Percentiles rank a stretch among this genome's conserved stretches.
These are phyloP conservation scores for Teratosphaeria epicoccoides DNA, from an alignment of 2,329 filamentous ascomycete genomes.

Conservation along the genomic window DNA sequence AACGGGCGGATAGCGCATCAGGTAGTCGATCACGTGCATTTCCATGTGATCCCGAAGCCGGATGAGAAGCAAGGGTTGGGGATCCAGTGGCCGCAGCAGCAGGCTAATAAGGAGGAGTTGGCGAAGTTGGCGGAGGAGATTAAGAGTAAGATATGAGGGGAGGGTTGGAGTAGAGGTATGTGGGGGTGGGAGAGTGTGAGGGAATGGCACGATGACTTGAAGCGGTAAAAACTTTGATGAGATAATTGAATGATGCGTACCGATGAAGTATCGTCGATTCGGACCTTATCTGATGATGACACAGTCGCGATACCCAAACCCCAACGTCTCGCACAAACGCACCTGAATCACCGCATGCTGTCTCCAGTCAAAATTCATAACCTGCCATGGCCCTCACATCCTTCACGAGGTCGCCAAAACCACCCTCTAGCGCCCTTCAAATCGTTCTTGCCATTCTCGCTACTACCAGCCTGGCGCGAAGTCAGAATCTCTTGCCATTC, in stretches of 20 bases:
- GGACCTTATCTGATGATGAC: neutral
- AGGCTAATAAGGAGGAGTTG: conserved; percentile 69
- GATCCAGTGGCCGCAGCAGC: conserved; percentile 67
- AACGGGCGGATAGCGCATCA: conserved; percentile 89
- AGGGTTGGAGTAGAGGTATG: neutral
- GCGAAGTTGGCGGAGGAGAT: conserved; percentile 72
- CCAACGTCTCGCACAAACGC: neutral
- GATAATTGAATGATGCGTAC: neutral
- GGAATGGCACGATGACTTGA: neutral
- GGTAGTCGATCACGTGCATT: conserved; percentile 76
- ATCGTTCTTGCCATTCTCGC: neutral
- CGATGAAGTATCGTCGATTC: neutral
- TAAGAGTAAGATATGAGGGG: conserved; percentile 71
- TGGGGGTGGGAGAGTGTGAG: no score
- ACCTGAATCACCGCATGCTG: neutral
- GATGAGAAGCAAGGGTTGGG: conserved; percentile 69
- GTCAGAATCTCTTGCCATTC: neutral
- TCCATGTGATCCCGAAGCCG: conserved; percentile 97
- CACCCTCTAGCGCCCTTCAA: neutral
- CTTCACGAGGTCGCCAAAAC: neutral
- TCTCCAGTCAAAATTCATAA: no score
- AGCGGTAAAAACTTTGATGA: neutral
- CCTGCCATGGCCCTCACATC: no score
- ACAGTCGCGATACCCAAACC: no score
- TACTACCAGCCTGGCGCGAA: neutral